Base-by-base conservation (phyloP, 2,329 filamentous ascomycete species). In the Botrytis deweyae region DNA sequence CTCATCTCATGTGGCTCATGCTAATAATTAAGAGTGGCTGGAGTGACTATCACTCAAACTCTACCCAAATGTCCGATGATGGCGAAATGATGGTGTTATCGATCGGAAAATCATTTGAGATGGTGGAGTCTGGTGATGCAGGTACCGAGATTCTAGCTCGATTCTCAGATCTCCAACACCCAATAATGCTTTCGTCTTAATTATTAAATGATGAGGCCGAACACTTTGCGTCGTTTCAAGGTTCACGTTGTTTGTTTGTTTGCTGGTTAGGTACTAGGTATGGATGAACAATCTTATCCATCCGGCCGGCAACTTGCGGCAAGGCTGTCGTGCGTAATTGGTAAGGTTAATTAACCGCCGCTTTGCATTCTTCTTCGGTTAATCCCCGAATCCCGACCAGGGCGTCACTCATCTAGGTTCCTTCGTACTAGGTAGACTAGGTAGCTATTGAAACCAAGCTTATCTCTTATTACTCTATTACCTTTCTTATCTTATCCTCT, bases 51-150 rank as follows among this genome's bases (percentile, higher is more conserved):
- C 46, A 25, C 49, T 14, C 25, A 52, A 14, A 16, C 49, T n/a
- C 49, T 52, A 2, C 10, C 49, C 20, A 42, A 42, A 42, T 40
- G 25, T n/a, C 25, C 38, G 38, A 29, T 9, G 14, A 42, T 22
- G 61, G 49, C 49, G 25, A 64, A 44, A 69, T 42, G 22, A 40
- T 46, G 1, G 22, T 46, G 18, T 14, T 49, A 65, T 65, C n/a
- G 29, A 65, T 65, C 63, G 63, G 61, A 42, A 62, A n/a, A 63
- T 63, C 61, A 63, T 63, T 42, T 3, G 49, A n/a, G 16, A 29
- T 44, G 52, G 65, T 67, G 65, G 65, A 67, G 65, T 67, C 46
- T 67, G 29, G 46, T 44, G 38, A 62, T 61, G 68, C 68, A 70
- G 68, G 68, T 62, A 70, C 68, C 68, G 38, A 44, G 18, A 44